Percentiles rank a stretch among this genome's conserved stretches.
These are phyloP conservation scores for Ganoderma lingzhi DNA, from an alignment of 1,284 basidiomycete species.

Conservation along the genomic window DNA sequence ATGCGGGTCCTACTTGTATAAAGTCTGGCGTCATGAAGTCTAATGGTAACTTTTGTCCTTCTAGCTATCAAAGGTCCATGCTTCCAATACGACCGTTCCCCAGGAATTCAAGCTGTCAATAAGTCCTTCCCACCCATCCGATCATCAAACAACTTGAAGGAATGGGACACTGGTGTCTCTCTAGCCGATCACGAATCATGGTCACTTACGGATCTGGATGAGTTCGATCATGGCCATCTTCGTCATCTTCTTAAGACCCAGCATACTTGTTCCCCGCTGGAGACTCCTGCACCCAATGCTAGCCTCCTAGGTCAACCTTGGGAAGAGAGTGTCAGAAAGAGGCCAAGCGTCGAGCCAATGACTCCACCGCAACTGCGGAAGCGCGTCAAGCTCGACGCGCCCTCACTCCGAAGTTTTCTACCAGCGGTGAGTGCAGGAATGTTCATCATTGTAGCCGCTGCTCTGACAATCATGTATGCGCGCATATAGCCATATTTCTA, in stretches of 20 bases:
- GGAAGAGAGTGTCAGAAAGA: not conserved
- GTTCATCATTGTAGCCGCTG: not conserved
- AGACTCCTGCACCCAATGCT: not conserved
- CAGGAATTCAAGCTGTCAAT: not conserved
- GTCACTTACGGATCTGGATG: slow-evolving; percentile 26
- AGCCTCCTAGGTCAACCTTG: too few relatives aligned
- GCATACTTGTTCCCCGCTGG: not conserved
- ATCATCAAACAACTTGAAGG: slow-evolving; percentile 1
- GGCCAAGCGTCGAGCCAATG: not conserved
- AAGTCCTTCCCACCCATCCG: too few relatives aligned
- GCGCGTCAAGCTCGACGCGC: slow-evolving; percentile 19
- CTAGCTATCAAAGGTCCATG: not conserved
- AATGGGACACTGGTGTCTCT: slow-evolving; percentile 23
- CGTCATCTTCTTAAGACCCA: slow-evolving; percentile 10
- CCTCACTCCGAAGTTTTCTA: slow-evolving; percentile 13
- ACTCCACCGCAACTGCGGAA: slow-evolving; percentile 12
- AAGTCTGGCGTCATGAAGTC: too few relatives aligned
- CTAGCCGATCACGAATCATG: slow-evolving; percentile 25
- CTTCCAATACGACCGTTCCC: not conserved
- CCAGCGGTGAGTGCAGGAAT: slow-evolving; percentile 21
- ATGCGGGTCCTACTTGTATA: too few relatives aligned
- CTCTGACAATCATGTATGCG: not conserved
- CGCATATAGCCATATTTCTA: slow-evolving; percentile 33
- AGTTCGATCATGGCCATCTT: slow-evolving; percentile 29
- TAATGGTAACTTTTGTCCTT: not conserved